Base-by-base conservation (phyloP, 2,329 filamentous ascomycete species). In the Phaeosphaeriaceae sp. region DNA sequence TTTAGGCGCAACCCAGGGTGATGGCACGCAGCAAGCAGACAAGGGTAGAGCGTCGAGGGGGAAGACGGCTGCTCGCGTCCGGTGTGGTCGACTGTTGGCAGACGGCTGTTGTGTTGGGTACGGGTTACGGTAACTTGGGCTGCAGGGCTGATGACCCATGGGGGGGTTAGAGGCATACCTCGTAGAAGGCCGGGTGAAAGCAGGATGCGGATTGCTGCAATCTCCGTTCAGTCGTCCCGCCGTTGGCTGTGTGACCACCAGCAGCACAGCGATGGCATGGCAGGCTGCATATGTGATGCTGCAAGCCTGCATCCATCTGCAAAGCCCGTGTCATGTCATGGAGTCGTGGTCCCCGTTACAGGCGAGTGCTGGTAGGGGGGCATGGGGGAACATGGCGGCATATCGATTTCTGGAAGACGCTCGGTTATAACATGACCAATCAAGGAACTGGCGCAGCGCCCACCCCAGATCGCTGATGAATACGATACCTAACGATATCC, bases 341-440 rank as follows among this genome's bases (percentile, higher is more conserved):
- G 56, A 46, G 53, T 52, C 46, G 54, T 49, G 39, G 45, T 47
- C 50, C 58, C 58, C 60, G 60, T 63, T 59, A 50, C 50, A 55
- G 49, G 48, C 47, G 48, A 42, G 42, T 43, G 43, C 41, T 44
- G 21, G 48, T 63, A 64, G 56, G 61, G 63, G 20, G 40, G 46
- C n/a, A n/a, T n/a, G n/a, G n/a, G n/a, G n/a, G n/a, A n/a, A n/a
- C n/a, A n/a, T 56, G 48, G 61, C 44, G 39, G 49, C 52, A 60
- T 44, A 54, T 56, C 59, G 64, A 60, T 67, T 68, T 70, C 67
- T 70, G 67, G 65, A 71, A 70, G 63, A 58, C 62, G 60, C 53
- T 70, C 60, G 61, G 59, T 52, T 63, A 46, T 41, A 26, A 28
- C 20, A 16, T 42, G 50, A 50, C 65, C 60, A 67, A 69, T 68